phyloP scores from a whole-genome alignment of 2,329 filamentous ascomycete species.

The Fusarium vanettenii region DNA sequence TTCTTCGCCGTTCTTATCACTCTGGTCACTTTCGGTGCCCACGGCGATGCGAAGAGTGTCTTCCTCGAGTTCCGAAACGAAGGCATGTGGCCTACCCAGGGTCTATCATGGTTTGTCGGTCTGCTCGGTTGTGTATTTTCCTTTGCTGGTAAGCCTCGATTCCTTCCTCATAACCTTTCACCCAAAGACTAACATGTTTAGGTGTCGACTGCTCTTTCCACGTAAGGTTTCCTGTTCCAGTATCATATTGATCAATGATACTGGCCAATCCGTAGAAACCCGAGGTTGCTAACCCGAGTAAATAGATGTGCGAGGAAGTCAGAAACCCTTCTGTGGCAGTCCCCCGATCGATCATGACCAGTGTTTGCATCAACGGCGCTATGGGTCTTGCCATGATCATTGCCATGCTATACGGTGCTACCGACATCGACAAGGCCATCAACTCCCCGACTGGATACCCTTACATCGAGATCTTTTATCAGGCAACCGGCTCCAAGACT shows the following conservation, averaged over 20 bases:
- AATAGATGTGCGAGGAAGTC: slow-evolving; percentile 41
- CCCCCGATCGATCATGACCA: slow-evolving; percentile 38
- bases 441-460: slow-evolving; percentile 37
- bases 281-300: neutral
- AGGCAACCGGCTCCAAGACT: slow-evolving; percentile 33
- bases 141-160: slow-evolving; percentile 29
- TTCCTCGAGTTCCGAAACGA: slow-evolving; percentile 45
- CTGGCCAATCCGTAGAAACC: rapidly evolving
- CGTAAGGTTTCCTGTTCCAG: slow-evolving; percentile 8
- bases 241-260: neutral
- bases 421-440: slow-evolving; percentile 36
- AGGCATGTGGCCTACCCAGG: slow-evolving; percentile 34
- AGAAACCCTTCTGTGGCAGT: slow-evolving; percentile 35
- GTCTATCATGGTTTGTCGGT: slow-evolving; percentile 40
- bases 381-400: slow-evolving; percentile 40
- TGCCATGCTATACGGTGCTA: slow-evolving; percentile 39
- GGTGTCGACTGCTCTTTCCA: slow-evolving; percentile 41
- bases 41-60: slow-evolving; percentile 41
- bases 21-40: slow-evolving; percentile 46
- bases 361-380: slow-evolving; percentile 32
- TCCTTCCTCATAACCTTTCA: neutral
- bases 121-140: slow-evolving; percentile 39
- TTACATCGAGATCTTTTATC: slow-evolving; percentile 39
- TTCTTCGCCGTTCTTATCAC: slow-evolving; percentile 57
- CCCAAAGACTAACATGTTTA: slow-evolving; percentile 1